Base-by-base conservation (phyloP, 2,329 filamentous ascomycete species). In the Aspergillus hortae region DNA sequence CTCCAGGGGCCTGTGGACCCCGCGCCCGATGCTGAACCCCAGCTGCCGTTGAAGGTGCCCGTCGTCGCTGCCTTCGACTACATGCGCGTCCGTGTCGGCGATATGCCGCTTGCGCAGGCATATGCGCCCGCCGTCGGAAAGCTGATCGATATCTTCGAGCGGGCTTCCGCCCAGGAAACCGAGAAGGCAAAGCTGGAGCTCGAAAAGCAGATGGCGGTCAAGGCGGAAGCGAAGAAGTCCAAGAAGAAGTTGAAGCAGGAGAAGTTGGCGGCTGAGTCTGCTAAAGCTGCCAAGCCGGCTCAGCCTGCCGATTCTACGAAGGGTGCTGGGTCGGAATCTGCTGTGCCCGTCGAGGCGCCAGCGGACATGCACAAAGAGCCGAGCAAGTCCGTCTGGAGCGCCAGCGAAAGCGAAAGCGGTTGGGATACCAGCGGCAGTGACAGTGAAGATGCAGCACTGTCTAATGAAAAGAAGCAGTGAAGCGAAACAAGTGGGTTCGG, bases 21-120 rank as follows among this genome's bases (percentile, higher is more conserved):
- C 6, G 17, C 45, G 17, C 19, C 36, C 19, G 25, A 7, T 41
- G 45, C 27, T 10, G 43, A 42, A 17, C 17, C 6, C n/a, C 15
- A 25, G n/a, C 25, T 15, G 6, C 45, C 46, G 14, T 4, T 48
- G 12, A 48, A 40, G 21, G 54, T 52, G 17, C 58, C 81, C 44
- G 74, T 85, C 36, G 75, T 77, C 19, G 74, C 83, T 11, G 81
- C 83, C 0, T 86, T 85, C 59, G 84, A 87, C 64, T 82, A 83
- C 55, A 85, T 87, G 83, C 76, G 80, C 3, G 73, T 86, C 55
- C 79, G 77, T 59, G 75, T 86, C 12, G 76, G 79, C 14, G 82
- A 86, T 54, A 80, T 86, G 38, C 73, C 77, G 19, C 67, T 80
- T 56, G 70, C 84, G 54, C 79, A 84, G 60, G 77, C 77, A 23